A percentile compares a stretch with the other conserved stretches of the same genome.
These are phyloP conservation scores for Aspergillus intermedius DNA, from an alignment of 2,329 filamentous ascomycete species.

Conservation along the genomic window DNA sequence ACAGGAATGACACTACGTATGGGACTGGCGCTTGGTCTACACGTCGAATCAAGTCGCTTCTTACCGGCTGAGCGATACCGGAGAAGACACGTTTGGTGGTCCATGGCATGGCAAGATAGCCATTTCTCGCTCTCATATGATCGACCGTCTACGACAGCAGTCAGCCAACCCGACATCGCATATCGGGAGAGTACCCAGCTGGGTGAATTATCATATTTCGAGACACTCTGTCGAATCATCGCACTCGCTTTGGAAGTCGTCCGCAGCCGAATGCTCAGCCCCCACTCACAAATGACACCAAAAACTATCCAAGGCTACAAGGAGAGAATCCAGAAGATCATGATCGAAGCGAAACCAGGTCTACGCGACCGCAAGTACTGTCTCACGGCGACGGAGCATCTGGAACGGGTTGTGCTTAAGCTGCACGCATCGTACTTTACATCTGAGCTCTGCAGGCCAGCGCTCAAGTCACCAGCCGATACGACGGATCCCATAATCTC, in stretches of 20 bases:
- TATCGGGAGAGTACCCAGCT: conserved; percentile 43
- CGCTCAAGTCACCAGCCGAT: conserved; percentile 48
- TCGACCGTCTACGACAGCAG: conserved; percentile 49
- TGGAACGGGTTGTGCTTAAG: conserved; percentile 56
- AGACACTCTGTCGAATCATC: conserved; percentile 53
- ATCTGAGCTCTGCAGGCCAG: conserved; percentile 56
- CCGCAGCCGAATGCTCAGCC: conserved; percentile 49
- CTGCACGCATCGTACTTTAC: conserved; percentile 57
- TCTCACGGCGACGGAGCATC: conserved; percentile 41
- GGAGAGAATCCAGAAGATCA: conserved; percentile 51
- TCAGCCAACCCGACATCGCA: conserved; percentile 47
- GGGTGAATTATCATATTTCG: conserved; percentile 50
- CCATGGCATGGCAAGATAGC: conserved; percentile 59
- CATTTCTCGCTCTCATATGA: conserved; percentile 59
- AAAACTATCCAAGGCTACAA: conserved; percentile 52
- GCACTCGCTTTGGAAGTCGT: conserved; percentile 51
- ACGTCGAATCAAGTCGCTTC: conserved; percentile 52
- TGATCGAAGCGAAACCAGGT: conserved; percentile 53
- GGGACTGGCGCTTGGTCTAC: conserved; percentile 55
- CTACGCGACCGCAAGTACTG: conserved; percentile 48
- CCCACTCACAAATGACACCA: conserved; percentile 49
- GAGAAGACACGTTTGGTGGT: conserved; percentile 49
- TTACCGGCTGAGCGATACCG: conserved; percentile 44
- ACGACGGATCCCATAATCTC: conserved; percentile 33
- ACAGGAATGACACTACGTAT: conserved; percentile 54